Evolutionary conservation across 2,329 filamentous ascomycete species (phyloP).

Genomic region (Verticillium longisporum): DNA sequence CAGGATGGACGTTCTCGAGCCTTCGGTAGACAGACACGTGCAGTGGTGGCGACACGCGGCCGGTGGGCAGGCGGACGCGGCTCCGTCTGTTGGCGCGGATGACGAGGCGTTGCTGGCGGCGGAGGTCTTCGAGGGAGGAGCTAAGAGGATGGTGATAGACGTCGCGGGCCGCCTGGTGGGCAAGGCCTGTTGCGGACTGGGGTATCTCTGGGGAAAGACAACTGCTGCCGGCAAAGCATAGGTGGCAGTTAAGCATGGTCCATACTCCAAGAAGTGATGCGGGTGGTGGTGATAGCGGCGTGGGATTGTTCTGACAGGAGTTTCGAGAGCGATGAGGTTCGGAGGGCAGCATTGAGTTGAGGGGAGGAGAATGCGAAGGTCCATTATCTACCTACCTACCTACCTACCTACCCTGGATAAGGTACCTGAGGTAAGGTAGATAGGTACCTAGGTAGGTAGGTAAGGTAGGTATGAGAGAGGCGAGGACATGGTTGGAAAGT

Average conservation of each 20-base stretch:
- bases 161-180: slow-evolving; percentile 21
- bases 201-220: slow-evolving; percentile 7
- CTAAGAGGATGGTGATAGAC: slow-evolving; percentile 23
- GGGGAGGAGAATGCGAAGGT: neutral
- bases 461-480: neutral
- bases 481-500: too few species aligned
- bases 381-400: too few species aligned
- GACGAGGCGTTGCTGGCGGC: slow-evolving; percentile 21
- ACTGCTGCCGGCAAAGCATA: slow-evolving; percentile 23
- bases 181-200: slow-evolving; percentile 10
- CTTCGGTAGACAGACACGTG: neutral
- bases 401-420: neutral
- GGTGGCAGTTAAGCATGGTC: slow-evolving; percentile 35
- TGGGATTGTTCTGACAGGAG: slow-evolving; percentile 6
- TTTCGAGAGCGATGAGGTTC: neutral
- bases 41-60: neutral
- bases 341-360: neutral
- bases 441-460: neutral
- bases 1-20: neutral
- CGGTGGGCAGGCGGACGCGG: slow-evolving; percentile 24
- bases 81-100: slow-evolving; percentile 19
- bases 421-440: neutral
- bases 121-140: slow-evolving; percentile 20
- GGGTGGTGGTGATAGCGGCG: slow-evolving; percentile 17
- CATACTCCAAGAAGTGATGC: slow-evolving; percentile 27